Evolutionary conservation across 495 filamentous ascomycete species (phyloP), one percentile per base, ranked within the genome.

Genomic region (Talaromyces trachyspermus): DNA sequence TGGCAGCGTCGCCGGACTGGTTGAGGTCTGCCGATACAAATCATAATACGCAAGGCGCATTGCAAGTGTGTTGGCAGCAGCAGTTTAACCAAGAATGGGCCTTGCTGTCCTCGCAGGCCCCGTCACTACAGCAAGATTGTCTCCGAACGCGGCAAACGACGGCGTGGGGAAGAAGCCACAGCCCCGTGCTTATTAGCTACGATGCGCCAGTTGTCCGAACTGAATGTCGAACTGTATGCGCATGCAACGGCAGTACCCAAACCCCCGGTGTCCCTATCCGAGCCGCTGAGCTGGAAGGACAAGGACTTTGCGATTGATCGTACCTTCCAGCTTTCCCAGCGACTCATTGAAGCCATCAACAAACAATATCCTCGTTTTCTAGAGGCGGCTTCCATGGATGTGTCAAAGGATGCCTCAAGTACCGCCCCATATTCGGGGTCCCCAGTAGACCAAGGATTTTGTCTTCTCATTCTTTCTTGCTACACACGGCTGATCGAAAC

Each of bases 291-390:
- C 46, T 49, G 46, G 46, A 49, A 49, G 20, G 30, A 49, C 37
- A 49, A 49, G 29, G 46, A 49, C 35, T 49, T 49, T 10, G 37
- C 46, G 6, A 49, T 49, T 17, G 46, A 49, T 30, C 24, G 22
- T 35, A 49, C 46, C n/a, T 41, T 49, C 35, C 37, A 49, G 26
- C 39, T 49, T 17, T 49, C 46, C 17, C 46, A 49, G 46, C 46
- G 46, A 24, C 22, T 49, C 2, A 49, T 49, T 18, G 46, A 49
- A 40, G 29, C 42, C 35, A 20, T 49, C 19, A 30, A 49, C 37
- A 43, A 41, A 14, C 46, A 24, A 22, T 49, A 49, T 9, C 46
- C 36, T 10, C 46, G 46, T 11, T 19, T 42, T 42, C 29, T 22
- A 12, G 35, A 49, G 25, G n/a, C n/a, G n/a, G n/a, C n/a, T 40